phyloP scores from a whole-genome alignment of 1,139 yeast species.

The Diutina neorugosa region DNA sequence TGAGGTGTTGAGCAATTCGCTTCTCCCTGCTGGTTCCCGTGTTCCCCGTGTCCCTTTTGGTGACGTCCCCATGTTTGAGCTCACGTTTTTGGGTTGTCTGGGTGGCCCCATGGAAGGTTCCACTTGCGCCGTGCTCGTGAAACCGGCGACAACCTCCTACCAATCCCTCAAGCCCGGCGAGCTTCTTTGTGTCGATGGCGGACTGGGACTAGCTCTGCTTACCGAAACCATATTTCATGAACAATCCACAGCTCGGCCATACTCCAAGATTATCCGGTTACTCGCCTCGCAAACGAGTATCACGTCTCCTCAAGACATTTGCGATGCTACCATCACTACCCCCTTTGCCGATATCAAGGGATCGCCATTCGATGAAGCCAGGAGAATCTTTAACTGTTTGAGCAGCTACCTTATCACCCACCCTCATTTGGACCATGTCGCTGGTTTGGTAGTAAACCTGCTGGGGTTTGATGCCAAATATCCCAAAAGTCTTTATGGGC shows the following conservation, averaged over 20 bases:
- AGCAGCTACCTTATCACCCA: conserved; percentile 56
- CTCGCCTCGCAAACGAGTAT: conserved; percentile 19
- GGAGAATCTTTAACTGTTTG: conserved; percentile 22
- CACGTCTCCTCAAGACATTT: conserved; percentile 11
- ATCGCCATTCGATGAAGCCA: conserved; percentile 14
- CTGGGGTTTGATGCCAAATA: conserved; percentile 33
- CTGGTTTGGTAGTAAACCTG: conserved; percentile 58
- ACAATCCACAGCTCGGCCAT: background rate
- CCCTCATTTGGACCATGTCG: conserved; percentile 74
- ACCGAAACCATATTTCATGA: conserved; percentile 34
- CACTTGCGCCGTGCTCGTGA: conserved; percentile 55
- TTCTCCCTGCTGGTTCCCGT: background rate
- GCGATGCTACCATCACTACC: conserved; percentile 12
- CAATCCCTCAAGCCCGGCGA: conserved; percentile 14
- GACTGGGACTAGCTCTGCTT: conserved; percentile 54
- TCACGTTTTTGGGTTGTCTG: conserved; percentile 58
- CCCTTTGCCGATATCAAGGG: conserved; percentile 4
- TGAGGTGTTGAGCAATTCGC: background rate
- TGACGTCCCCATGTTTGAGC: conserved; percentile 18
- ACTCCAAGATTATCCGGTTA: conserved; percentile 3
- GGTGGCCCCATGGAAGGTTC: conserved; percentile 71
- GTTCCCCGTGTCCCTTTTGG: background rate
- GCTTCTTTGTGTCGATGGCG: conserved; percentile 60
- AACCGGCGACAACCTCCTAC: conserved; percentile 36
- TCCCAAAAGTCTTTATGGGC: conserved; percentile 14